Percentiles rank a stretch among this genome's conserved stretches.
phyloP scores from a whole-genome alignment of 495 filamentous ascomycete species.

The Penicillium psychrofluorescens region DNA sequence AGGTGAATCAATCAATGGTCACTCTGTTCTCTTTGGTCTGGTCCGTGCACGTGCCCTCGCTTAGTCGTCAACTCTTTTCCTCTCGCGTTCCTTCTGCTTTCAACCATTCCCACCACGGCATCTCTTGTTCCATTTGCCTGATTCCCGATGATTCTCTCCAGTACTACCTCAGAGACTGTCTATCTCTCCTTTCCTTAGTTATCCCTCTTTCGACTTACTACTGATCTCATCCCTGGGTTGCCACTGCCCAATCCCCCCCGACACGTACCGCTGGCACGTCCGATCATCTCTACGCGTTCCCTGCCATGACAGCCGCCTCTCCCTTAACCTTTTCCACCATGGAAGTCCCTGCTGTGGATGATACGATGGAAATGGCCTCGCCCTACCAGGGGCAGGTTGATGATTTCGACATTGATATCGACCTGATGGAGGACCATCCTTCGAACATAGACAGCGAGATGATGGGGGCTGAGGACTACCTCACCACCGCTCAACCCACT shows the following conservation, averaged over 20 bases:
- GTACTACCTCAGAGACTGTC: neutral
- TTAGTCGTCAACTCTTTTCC: constrained; percentile 21
- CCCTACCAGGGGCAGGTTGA: constrained; percentile 45
- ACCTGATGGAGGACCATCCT: constrained; percentile 49
- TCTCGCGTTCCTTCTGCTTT: constrained; percentile 9
- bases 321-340: constrained; percentile 28
- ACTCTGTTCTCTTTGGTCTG: constrained; percentile 43
- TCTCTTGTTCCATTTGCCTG: neutral
- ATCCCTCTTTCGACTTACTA: neutral
- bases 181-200: neutral
- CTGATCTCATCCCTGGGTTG: constrained; percentile 7
- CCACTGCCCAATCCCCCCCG: constrained; percentile 4
- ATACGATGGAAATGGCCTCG: constrained; percentile 50
- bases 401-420: constrained; percentile 71
- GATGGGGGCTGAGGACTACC: constrained; percentile 46
- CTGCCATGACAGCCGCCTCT: constrained; percentile 33
- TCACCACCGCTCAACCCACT: constrained; percentile 24
- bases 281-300: constrained; percentile 10
- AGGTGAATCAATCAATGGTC: constrained; percentile 27
- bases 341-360: constrained; percentile 34
- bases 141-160: neutral
- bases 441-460: constrained; percentile 54
- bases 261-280: constrained; percentile 7
- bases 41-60: constrained; percentile 36
- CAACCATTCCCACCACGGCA: neutral